A percentile compares a stretch with the other conserved stretches of the same genome.
phyloP scores from a whole-genome alignment of 108 stramenopile species.

The Cyclotella choctawhatcheeana region DNA sequence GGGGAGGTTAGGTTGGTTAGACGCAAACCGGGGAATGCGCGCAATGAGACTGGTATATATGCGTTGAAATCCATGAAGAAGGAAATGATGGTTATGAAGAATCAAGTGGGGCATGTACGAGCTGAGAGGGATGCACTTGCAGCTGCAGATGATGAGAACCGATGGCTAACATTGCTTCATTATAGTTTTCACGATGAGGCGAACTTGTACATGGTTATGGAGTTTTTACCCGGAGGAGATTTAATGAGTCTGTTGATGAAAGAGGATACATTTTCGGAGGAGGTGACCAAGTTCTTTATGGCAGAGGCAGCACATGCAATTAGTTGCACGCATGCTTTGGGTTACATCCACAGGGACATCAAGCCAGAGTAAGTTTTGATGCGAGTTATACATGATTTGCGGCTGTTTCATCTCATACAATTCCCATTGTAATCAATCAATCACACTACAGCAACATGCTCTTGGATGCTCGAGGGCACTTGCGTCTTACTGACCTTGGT shows the following conservation, averaged over 20 bases:
- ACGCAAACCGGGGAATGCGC: constrained; percentile 62
- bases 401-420: neutral
- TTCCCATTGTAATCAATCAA: neutral
- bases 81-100: constrained; percentile 99
- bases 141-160: constrained; percentile 88
- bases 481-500: constrained; percentile 99
- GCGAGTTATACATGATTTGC: neutral
- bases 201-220: constrained; percentile 98
- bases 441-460: constrained; percentile 71
- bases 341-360: constrained; percentile 99
- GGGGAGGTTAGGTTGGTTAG: constrained; percentile 96
- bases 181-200: constrained; percentile 95
- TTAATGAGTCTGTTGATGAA: constrained; percentile 97
- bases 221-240: constrained; percentile 98
- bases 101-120: constrained; percentile 98
- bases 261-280: constrained; percentile 90
- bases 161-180: constrained; percentile 96
- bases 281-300: constrained; percentile 95
- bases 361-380: constrained; percentile 87
- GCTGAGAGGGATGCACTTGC: constrained; percentile 97
- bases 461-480: constrained; percentile 96
- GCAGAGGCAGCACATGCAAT: constrained; percentile 98
- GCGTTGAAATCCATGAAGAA: constrained; percentile 99
- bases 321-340: constrained; percentile 91
- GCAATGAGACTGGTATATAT: constrained; percentile 70